Conservation (phyloP, 2,329 filamentous ascomycete genomes). For the Didymella keratinophila region DNA sequence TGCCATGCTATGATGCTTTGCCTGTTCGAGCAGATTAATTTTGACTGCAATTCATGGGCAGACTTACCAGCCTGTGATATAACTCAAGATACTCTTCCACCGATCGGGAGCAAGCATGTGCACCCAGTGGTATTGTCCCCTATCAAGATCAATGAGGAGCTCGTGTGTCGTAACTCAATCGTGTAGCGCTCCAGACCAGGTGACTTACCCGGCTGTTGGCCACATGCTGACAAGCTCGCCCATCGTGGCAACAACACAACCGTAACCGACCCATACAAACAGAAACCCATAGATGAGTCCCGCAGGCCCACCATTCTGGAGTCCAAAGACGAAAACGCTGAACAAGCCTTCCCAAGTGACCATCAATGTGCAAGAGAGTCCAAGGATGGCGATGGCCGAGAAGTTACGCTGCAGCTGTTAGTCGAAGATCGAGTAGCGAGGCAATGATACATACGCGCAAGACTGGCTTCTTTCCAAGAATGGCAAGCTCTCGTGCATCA, state of each 20-base stretch:
- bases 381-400: background rate
- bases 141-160: background rate
- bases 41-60: background rate
- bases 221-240: background rate
- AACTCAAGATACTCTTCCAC: background rate
- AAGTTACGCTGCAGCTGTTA: background rate
- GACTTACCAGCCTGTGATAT: background rate
- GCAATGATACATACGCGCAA: background rate
- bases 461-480: background rate
- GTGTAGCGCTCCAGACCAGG: background rate
- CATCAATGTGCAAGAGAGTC: background rate
- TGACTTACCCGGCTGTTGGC: background rate
- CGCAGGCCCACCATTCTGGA: background rate
- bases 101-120: background rate
- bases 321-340: background rate
- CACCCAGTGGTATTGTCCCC: background rate
- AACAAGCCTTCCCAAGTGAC: background rate
- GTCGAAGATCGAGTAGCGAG: background rate
- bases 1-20: background rate
- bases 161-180: background rate
- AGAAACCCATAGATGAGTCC: background rate
- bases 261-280: background rate
- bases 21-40: background rate
- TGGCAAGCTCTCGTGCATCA: background rate
- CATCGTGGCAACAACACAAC: background rate